A percentile compares a stretch with the other conserved stretches of the same genome.
These are phyloP conservation scores for Venturia asperata DNA, from an alignment of 2,329 filamentous ascomycete genomes.

Conservation along the genomic window DNA sequence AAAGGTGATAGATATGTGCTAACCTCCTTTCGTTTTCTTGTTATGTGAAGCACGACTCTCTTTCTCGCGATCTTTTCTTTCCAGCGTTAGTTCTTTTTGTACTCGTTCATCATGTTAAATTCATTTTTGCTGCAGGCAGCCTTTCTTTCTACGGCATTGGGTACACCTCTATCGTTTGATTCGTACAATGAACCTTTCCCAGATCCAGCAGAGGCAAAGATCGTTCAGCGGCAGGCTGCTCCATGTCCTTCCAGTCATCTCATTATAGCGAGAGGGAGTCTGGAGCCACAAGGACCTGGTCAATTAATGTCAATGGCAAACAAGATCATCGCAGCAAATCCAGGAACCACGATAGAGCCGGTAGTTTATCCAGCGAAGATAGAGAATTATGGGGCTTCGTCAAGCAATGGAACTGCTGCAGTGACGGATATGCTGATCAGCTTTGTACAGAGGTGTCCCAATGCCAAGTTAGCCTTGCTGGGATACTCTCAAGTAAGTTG, in stretches of 20 bases:
- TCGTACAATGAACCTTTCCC: conserved; percentile 1
- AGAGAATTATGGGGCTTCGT: conserved; percentile 11
- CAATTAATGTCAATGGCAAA: conserved; percentile 4
- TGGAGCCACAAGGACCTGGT: conserved; percentile 4
- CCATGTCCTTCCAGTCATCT: conserved; percentile 8
- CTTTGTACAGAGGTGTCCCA: conserved; percentile 11
- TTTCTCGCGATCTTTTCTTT: neutral
- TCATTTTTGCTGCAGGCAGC: neutral
- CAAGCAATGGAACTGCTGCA: conserved; percentile 2
- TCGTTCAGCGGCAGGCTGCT: neutral
- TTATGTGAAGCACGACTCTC: neutral
- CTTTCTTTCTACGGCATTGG: neutral
- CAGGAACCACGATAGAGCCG: conserved; percentile 1
- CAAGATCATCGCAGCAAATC: conserved; percentile 1
- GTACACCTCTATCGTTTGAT: neutral
- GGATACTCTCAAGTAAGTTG: neutral
- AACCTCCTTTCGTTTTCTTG: neutral
- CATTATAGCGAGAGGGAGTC: conserved; percentile 8
- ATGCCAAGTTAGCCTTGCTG: conserved; percentile 2
- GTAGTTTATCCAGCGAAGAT: conserved; percentile 15
- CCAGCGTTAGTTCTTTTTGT: neutral
- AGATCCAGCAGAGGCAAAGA: neutral
- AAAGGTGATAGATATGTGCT: neutral
- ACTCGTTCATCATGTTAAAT: neutral
- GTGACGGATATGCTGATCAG: conserved; percentile 1